Conservation (phyloP, 805 yeast genomes). For the Myxozyma kluyveri region DNA sequence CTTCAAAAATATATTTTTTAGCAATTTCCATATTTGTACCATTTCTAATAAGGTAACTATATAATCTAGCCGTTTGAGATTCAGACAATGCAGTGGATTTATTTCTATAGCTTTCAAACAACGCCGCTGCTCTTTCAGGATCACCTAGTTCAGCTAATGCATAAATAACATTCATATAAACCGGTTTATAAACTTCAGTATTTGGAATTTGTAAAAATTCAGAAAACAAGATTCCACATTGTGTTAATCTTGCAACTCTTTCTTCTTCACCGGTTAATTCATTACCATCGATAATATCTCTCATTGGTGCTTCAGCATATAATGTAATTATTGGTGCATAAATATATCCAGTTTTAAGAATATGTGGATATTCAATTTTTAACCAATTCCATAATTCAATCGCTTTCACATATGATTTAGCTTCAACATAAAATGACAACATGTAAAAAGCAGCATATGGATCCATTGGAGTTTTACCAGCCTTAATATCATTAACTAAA, state of each 20-base stretch:
- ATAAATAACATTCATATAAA: not conserved
- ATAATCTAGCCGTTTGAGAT: not conserved
- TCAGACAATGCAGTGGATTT: not conserved
- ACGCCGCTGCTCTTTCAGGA: slow-evolving; percentile 8
- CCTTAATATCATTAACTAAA: slow-evolving; percentile 3
- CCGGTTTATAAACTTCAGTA: not conserved
- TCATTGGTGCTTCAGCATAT: slow-evolving; percentile 11
- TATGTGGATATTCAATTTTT: not conserved
- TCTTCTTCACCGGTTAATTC: not conserved
- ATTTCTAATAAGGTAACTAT: slow-evolving; percentile 5
- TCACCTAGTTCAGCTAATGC: slow-evolving; percentile 9
- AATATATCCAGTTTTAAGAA: slow-evolving; percentile 1
- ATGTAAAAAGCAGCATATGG: slow-evolving; percentile 2
- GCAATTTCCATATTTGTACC: slow-evolving; percentile 9
- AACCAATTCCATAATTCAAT: slow-evolving; percentile 15
- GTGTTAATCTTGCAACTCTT: not conserved
- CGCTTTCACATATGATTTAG: slow-evolving; percentile 2
- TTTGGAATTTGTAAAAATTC: not conserved
- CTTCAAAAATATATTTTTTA: slow-evolving; percentile 6
- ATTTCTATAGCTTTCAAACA: not conserved
- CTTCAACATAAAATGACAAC: slow-evolving; percentile 9
- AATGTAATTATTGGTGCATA: slow-evolving; percentile 17
- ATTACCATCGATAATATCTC: not conserved
- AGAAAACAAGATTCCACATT: slow-evolving; percentile 2
- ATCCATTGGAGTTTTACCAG: not conserved